Conservation (phyloP, 345 rosid species). For the Hibiscus syriacus region DNA sequence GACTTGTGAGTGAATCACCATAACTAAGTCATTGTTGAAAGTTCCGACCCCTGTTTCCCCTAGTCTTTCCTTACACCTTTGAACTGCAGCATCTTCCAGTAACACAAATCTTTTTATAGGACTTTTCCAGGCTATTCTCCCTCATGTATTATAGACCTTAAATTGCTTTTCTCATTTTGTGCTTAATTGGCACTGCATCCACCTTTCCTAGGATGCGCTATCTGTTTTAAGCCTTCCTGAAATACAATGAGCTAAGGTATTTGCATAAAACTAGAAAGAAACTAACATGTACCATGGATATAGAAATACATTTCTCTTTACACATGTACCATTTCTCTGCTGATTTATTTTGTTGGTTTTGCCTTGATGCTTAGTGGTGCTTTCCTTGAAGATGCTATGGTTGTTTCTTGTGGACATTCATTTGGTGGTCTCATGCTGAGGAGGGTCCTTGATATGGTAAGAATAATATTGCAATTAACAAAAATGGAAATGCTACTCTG, state of each 20-base stretch:
- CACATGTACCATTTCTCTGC: background rate
- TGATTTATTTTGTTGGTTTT: background rate
- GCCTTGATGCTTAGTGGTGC: slow-evolving; percentile 59
- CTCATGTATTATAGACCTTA: background rate
- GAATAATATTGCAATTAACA: slow-evolving; percentile 13
- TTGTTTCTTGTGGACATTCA: slow-evolving; percentile 95
- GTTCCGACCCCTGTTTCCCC: background rate
- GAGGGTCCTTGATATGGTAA: slow-evolving; percentile 80
- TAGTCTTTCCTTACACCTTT: background rate
- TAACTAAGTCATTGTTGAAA: too few relatives aligned
- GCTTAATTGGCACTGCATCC: background rate
- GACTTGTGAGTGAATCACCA: background rate
- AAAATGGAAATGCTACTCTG: background rate
- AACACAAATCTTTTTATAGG: background rate
- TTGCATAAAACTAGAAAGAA: background rate
- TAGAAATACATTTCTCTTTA: background rate
- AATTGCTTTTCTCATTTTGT: background rate
- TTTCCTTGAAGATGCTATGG: slow-evolving; percentile 93
- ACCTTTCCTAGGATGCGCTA: background rate
- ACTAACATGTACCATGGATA: too few relatives aligned
- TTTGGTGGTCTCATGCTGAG: slow-evolving; percentile 95
- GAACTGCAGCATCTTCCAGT: background rate
- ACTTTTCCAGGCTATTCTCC: background rate
- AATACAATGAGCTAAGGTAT: background rate
- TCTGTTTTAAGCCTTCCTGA: background rate